Percentiles rank a stretch among this genome's conserved stretches.
phyloP scores from a whole-genome alignment of 2,329 filamentous ascomycete species.

The Verticillium dahliae region DNA sequence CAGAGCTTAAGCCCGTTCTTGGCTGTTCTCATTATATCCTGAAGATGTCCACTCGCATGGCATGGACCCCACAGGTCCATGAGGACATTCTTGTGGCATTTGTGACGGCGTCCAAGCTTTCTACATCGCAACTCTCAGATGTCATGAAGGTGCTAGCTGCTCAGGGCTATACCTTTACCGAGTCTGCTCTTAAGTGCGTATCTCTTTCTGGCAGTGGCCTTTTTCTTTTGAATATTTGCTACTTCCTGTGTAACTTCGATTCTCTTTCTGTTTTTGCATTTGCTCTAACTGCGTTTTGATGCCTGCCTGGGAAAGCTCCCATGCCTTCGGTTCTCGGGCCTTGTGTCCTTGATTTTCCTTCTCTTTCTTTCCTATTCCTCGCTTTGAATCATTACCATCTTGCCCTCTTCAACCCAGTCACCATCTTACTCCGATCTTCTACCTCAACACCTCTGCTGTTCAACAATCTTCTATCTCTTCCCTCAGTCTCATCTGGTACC shows the following conservation, averaged over 20 bases:
- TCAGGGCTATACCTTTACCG: conserved; percentile 32
- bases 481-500: too few species aligned
- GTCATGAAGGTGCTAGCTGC: conserved; percentile 21
- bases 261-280: conserved; percentile 11
- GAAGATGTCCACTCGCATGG: conserved; percentile 13
- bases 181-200: conserved; percentile 33
- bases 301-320: too few species aligned
- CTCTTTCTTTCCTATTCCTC: conserved; percentile 3
- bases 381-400: neutral
- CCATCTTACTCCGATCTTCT: too few species aligned
- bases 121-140: conserved; percentile 23
- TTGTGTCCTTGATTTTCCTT: neutral
- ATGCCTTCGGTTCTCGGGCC: too few species aligned
- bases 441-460: too few species aligned
- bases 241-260: neutral
- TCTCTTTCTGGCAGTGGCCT: conserved; percentile 2
- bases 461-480: too few species aligned
- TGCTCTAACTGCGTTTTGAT: too few species aligned
- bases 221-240: neutral
- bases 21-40: conserved; percentile 2
- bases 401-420: too few species aligned
- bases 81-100: conserved; percentile 36
- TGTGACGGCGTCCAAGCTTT: conserved; percentile 27
- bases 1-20: neutral
- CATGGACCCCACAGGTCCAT: conserved; percentile 35